Base-by-base conservation (phyloP, 2,329 filamentous ascomycete species). In the Coleophoma cylindrospora region DNA sequence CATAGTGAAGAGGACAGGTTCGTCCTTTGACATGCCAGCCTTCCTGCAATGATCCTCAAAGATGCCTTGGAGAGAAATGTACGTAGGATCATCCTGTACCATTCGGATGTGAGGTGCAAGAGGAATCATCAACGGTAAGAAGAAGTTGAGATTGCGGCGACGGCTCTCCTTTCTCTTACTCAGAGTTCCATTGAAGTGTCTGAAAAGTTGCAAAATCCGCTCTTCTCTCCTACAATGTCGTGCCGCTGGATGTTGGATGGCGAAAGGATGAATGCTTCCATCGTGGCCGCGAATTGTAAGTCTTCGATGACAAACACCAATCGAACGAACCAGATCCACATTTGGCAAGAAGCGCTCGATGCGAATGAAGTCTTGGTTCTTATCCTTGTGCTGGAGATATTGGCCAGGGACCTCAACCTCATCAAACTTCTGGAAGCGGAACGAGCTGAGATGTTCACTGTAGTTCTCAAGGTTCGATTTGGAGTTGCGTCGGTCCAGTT, bases 391-490 rank as follows among this genome's bases (percentile, higher is more conserved):
- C 65, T 95, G 86, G 55, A 96, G 74, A 68, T 99, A 99, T 66
- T 99, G 94, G 0, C 94, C 94, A 3, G 95, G 95, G 34, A 99
- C 84, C 69, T 99, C 94, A 12, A 99, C 92, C 62, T 99, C 95
- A 64, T 99, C 94, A 59, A 99, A 96, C 68, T 96, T 97, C 67
- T 94, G 86, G 75, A 96, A 99, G 37, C 90, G 81, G 76, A 99
- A 99, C 65, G 97, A 94, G 70, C 90, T 96, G 40, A 99, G 80
- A 63, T 95, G 89, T 44, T 90, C 88, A 43, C 91, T 96, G 66
- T 89, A 95, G 27, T 78, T 79, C 68, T 99, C 94, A 10, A 99
- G 76, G 36, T 65, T 50, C n/a, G 41, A 55, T 40, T 60, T 54
- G 43, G 51, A 57, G 3, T 55, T 40, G 48, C 57, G 59, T 46